phyloP scores from a whole-genome alignment of 2,329 filamentous ascomycete species.

The Fusarium sp. region DNA sequence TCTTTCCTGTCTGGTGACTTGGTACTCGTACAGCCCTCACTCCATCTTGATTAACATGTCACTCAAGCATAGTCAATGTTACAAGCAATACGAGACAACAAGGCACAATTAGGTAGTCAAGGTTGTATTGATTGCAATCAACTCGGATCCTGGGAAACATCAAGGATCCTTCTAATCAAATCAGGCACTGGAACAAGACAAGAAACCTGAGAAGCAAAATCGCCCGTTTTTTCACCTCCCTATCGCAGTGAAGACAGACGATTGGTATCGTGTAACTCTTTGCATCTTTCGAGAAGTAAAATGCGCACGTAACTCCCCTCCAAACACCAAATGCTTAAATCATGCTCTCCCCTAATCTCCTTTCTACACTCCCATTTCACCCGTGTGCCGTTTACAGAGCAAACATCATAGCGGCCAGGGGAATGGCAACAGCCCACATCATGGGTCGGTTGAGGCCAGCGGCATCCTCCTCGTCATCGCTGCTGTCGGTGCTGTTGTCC shows the following conservation, averaged over 20 bases:
- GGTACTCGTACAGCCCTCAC: background rate
- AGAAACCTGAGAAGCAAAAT: conserved; percentile 26
- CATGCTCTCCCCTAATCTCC: background rate
- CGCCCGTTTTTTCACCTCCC: conserved; percentile 1
- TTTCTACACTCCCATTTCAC: background rate
- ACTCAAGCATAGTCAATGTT: background rate
- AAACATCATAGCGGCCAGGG: conserved; percentile 51
- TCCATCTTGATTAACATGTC: background rate
- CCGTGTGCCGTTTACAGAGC: conserved; percentile 37
- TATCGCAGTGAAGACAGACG: conserved; percentile 3
- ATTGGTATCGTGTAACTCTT: conserved; percentile 35
- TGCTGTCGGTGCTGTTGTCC: conserved; percentile 34
- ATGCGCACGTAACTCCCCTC: conserved; percentile 14
- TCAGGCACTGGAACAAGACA: conserved; percentile 8
- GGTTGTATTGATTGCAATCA: conserved; percentile 28
- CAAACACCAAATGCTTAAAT: conserved; percentile 27
- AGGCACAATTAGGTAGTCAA: conserved; percentile 12
- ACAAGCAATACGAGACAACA: background rate
- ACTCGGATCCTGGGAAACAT: conserved; percentile 13
- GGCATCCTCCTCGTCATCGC: conserved; percentile 43
- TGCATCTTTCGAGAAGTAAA: conserved; percentile 30
- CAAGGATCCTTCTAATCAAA: conserved; percentile 10
- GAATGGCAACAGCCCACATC: conserved; percentile 49
- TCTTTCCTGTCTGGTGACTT: background rate
- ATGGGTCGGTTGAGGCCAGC: conserved; percentile 47